Percentiles rank a stretch among this genome's conserved stretches.
phyloP scores from a whole-genome alignment of 257 asterid species.

The Solanum paucissectum region DNA sequence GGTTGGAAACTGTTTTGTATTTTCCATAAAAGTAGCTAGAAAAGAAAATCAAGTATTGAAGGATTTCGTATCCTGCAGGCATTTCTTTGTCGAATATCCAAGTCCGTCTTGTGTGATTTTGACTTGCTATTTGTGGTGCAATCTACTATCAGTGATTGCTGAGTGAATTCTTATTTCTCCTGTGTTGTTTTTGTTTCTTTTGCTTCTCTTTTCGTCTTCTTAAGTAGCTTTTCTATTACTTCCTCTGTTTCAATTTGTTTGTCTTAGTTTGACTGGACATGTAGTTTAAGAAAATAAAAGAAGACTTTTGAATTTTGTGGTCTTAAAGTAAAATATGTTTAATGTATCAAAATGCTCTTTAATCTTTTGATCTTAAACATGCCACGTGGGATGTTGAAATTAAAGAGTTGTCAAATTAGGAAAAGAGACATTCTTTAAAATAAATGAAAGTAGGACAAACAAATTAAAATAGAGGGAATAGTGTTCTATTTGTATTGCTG shows the following conservation, averaged over 20 bases:
- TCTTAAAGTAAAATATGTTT: not conserved
- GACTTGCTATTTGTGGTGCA: not conserved
- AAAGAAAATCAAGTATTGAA: not conserved
- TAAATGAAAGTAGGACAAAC: not conserved
- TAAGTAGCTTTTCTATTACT: not conserved
- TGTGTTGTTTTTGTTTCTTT: not conserved
- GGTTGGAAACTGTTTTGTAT: not conserved
- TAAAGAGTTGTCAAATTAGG: not conserved
- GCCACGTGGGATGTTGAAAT: not conserved
- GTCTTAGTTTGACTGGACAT: not conserved
- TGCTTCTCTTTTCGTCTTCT: not conserved
- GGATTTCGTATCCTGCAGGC: not conserved
- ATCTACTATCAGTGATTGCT: not conserved
- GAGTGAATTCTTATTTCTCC: not conserved
- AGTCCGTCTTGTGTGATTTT: not conserved
- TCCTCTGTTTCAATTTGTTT: not conserved
- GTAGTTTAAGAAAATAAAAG: not conserved
- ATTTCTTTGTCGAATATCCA: not conserved
- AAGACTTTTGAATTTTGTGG: not conserved
- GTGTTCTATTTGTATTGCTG: not conserved
- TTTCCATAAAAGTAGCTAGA: not conserved
- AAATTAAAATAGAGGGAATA: not conserved
- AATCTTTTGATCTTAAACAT: not conserved
- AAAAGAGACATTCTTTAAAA: not conserved
- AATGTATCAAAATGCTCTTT: not conserved